Percentiles rank a stretch among this genome's conserved stretches.
Conservation (phyloP, 129 eudicot genomes). For the Sambucus nigra region DNA sequence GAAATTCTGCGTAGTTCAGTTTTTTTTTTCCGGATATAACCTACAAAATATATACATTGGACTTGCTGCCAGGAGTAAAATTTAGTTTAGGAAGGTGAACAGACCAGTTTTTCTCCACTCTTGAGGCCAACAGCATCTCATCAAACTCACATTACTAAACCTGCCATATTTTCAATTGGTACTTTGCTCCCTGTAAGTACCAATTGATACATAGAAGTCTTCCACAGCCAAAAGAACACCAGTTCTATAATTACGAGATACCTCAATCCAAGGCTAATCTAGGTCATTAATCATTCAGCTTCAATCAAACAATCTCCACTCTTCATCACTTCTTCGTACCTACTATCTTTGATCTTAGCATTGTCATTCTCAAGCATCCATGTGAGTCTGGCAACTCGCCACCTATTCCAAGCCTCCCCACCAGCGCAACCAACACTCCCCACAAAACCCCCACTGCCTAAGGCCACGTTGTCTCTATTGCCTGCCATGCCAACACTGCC, state of each 20-base stretch:
- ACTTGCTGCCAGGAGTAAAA: no score
- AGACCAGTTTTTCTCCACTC: background rate
- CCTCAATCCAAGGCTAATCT: no score
- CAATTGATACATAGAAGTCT: background rate
- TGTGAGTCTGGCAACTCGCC: slow-evolving; percentile 10
- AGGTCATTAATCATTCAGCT: background rate
- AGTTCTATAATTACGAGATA: no score
- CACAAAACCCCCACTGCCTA: slow-evolving; percentile 4
- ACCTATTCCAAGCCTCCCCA: slow-evolving; percentile 9
- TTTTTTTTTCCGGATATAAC: no score
- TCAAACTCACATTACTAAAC: background rate
- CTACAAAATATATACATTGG: no score
- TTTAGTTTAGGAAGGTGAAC: background rate
- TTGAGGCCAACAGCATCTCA: background rate
- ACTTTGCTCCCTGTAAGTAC: background rate
- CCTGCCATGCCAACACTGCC: slow-evolving; percentile 8
- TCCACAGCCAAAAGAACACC: background rate
- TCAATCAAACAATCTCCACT: slow-evolving; percentile 1
- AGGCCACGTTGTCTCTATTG: background rate
- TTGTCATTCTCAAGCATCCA: slow-evolving; percentile 3
- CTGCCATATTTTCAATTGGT: no score
- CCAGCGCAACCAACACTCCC: slow-evolving; percentile 4
- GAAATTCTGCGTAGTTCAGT: no score
- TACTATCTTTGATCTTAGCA: slow-evolving; percentile 2
- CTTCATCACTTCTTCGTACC: background rate